phyloP scores from a whole-genome alignment of 2,329 filamentous ascomycete genomes.

The Nemania sp. region DNA sequence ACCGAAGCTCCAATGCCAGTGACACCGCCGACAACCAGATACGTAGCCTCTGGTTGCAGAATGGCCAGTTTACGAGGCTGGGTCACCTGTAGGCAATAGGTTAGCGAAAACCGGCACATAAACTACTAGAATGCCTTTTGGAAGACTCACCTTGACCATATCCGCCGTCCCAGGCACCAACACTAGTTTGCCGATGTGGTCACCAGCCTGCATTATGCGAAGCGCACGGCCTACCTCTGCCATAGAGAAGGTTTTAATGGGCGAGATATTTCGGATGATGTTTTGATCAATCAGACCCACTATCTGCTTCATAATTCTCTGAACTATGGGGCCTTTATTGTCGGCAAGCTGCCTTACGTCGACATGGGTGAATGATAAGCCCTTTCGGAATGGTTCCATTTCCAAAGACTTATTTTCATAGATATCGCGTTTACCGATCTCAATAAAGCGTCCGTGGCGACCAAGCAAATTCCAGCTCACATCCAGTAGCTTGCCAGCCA shows the following conservation, averaged over 20 bases:
- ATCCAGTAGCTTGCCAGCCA: constrained; percentile 35
- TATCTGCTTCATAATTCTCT: constrained; percentile 17
- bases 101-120: neutral
- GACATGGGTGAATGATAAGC: constrained; percentile 21
- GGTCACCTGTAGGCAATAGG: constrained; percentile 14
- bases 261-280: constrained; percentile 38
- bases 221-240: constrained; percentile 52
- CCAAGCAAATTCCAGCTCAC: constrained; percentile 30
- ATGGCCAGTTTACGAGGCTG: neutral
- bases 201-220: constrained; percentile 54
- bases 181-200: constrained; percentile 57
- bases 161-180: constrained; percentile 27
- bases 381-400: constrained; percentile 30
- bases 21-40: constrained; percentile 50
- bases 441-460: constrained; percentile 35
- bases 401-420: constrained; percentile 27
- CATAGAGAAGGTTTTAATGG: constrained; percentile 44
- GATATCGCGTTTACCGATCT: constrained; percentile 40
- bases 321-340: constrained; percentile 13
- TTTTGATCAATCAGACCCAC: constrained; percentile 22
- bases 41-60: constrained; percentile 41
- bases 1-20: constrained; percentile 44
- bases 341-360: constrained; percentile 9
- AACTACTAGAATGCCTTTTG: neutral
- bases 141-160: constrained; percentile 14